Percentiles rank a stretch among this genome's conserved stretches.
Evolutionary conservation across 2,329 filamentous ascomycete genomes (phyloP).

Genomic region (Aspergillus texensis): DNA sequence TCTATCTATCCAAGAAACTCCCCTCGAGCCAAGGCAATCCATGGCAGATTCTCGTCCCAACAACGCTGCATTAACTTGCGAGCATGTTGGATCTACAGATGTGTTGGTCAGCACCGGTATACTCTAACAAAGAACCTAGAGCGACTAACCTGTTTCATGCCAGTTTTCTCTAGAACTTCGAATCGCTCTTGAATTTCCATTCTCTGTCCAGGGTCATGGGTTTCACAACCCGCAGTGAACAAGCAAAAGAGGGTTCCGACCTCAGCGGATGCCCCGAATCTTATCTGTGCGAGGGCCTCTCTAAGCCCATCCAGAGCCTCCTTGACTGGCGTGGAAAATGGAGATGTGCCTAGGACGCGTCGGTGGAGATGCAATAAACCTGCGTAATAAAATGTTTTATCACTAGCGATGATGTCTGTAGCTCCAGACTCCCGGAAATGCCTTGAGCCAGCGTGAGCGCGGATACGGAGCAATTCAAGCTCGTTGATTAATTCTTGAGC

Average conservation of each 20-base stretch:
- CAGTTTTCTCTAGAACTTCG: conserved; percentile 68
- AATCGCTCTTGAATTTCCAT: conserved; percentile 67
- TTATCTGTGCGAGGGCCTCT: conserved; percentile 62
- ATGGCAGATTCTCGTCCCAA: conserved; percentile 41
- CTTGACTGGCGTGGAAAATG: conserved; percentile 63
- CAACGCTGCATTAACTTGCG: conserved; percentile 44
- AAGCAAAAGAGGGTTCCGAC: conserved; percentile 77
- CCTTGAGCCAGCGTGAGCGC: conserved; percentile 40
- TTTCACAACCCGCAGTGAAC: conserved; percentile 81
- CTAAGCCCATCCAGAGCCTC: conserved; percentile 66
- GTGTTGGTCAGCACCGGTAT: background rate
- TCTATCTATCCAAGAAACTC: conserved; percentile 38
- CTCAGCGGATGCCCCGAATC: conserved; percentile 70
- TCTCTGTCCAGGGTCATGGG: conserved; percentile 58
- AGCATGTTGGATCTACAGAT: conserved; percentile 41
- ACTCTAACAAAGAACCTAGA: background rate
- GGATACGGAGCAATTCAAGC: conserved; percentile 58
- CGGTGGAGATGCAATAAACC: conserved; percentile 75
- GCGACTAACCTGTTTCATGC: conserved; percentile 70
- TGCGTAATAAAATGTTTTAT: conserved; percentile 79
- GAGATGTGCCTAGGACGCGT: conserved; percentile 66
- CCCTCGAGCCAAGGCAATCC: conserved; percentile 42
- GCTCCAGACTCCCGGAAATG: conserved; percentile 45
- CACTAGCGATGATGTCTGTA: conserved; percentile 64
- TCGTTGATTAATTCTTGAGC: conserved; percentile 64